Evolutionary conservation across 1,284 basidiomycete species (phyloP).

Genomic region (Melampsora americana): DNA sequence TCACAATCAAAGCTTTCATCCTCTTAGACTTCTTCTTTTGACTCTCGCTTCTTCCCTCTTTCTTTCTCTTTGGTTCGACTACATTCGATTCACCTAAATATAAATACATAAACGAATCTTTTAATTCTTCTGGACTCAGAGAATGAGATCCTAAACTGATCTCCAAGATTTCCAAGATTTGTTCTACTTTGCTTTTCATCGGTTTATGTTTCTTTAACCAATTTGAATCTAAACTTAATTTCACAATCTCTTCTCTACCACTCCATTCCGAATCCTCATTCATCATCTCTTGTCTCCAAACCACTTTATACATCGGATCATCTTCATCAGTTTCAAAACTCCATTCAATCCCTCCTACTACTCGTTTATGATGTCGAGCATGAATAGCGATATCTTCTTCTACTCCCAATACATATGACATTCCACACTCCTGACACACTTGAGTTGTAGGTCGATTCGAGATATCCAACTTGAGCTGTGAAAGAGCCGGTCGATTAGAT

Average conservation of each 20-base stretch:
- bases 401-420: slow-evolving; percentile 57
- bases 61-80: neutral
- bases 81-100: slow-evolving; percentile 2
- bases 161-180: slow-evolving; percentile 24
- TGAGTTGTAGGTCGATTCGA: slow-evolving; percentile 44
- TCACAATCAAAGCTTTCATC: slow-evolving; percentile 10
- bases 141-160: slow-evolving; percentile 14
- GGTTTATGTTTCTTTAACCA: neutral
- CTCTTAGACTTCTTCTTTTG: neutral
- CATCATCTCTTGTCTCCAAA: slow-evolving; percentile 49
- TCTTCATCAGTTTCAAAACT: slow-evolving; percentile 14
- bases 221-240: slow-evolving; percentile 8
- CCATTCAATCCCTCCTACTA: slow-evolving; percentile 56
- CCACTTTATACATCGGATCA: slow-evolving; percentile 34
- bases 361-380: slow-evolving; percentile 54
- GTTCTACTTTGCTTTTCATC: neutral
- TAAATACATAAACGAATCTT: slow-evolving; percentile 18
- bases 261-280: slow-evolving; percentile 47
- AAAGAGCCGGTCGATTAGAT: neutral
- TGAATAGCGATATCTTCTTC: slow-evolving; percentile 55
- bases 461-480: slow-evolving; percentile 26
- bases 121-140: neutral
- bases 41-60: neutral
- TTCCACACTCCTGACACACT: slow-evolving; percentile 54
- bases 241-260: slow-evolving; percentile 45